Evolutionary conservation across 2,329 filamentous ascomycete species (phyloP), one percentile per base, ranked within the genome.

Genomic region (Pseudogymnoascus sp.): DNA sequence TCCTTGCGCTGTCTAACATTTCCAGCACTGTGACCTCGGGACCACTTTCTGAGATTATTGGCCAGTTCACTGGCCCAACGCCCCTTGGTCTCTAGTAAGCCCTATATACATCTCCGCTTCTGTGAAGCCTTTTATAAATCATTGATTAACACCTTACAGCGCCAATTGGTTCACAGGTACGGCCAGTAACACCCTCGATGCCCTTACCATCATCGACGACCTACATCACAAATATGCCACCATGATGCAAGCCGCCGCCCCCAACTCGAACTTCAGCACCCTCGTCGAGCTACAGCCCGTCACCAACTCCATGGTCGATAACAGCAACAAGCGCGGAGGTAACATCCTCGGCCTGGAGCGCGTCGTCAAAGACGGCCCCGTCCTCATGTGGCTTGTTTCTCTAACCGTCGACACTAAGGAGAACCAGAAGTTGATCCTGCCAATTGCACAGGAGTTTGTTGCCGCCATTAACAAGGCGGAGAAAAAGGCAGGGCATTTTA

Each of bases 151-250:
- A 65, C 64, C 64, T 35, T 63, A 31, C 15, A 63, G 66, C 55
- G 68, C 68, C 61, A 73, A 73, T 63, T 76, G 74, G 74, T 68
- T 73, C 64, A 71, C 70, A 1, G 72, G 71, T 55, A 66, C 69
- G 62, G 69, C 62, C 59, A 65, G 59, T 48, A 65, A 65, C 62
- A 63, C 12, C 48, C 41, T 64, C 35, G 62, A 61, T 10, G 63
- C 59, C 51, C 55, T 65, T 27, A 62, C n/a, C 63, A 59, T 63
- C 58, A 65, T 63, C 51, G 59, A 64, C 38, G 38, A 64, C 29
- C 61, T 63, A 36, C 60, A 65, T 60, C 42, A 44, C 35, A 58
- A 63, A 63, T 63, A 64, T 41, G 61, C 41, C 44, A 31, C 48
- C 31, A 51, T 64, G 61, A 65, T 65, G 38, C 38, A 71, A 31